Base-by-base conservation (phyloP, 1,284 basidiomycete species). In the Fomitopsis betulina region DNA sequence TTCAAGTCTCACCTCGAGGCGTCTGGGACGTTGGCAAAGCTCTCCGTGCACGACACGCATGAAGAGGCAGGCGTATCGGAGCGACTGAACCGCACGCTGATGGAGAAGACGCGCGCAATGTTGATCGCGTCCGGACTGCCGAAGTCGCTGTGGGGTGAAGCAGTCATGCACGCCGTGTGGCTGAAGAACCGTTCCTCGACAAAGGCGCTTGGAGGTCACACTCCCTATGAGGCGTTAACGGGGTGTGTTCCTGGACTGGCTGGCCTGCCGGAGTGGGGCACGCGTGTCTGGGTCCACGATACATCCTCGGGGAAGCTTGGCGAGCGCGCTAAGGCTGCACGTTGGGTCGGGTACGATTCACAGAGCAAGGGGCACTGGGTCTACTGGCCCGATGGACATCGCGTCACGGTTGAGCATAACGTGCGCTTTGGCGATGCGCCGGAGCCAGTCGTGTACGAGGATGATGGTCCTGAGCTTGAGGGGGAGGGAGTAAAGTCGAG, bases 291-390 rank as follows among this genome's bases (percentile, higher is more conserved):
- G 54, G 54, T 55, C 8, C 54, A 55, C n/a, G 54, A 55, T 25
- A 55, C 54, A n/a, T 40, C 37, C 40, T 45, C 54, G 8, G 54
- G 54, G 21, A 55, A 55, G 54, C 27, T 55, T 13, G 52, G 52
- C 21, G 52, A 19, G 19, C 42, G 19, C n/a, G 54, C 54, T 8
- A 55, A 54, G 37, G 39, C 54, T 32, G 54, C 53, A 17, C 40
- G 27, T n/a, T 55, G 54, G 54, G 54, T 55, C 8, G 54, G 54
- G n/a, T 55, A 27, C 25, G 54, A 55, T 19, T 17, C 40, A 9
- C 40, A 55, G 30, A 55, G 54, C 54, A 55, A 55, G 19, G 73
- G 67, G 0, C 55, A 56, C 0, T 76, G 27, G 53, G 56, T 77
- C 1, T 73, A 75, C 55, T 37, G 47, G 60, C n/a, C 21, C 37